Evolutionary conservation across 192 early-diverging fungal genomes (phyloP), one percentile per base, ranked within the genome.

Genomic region (Coemansia sp.): DNA sequence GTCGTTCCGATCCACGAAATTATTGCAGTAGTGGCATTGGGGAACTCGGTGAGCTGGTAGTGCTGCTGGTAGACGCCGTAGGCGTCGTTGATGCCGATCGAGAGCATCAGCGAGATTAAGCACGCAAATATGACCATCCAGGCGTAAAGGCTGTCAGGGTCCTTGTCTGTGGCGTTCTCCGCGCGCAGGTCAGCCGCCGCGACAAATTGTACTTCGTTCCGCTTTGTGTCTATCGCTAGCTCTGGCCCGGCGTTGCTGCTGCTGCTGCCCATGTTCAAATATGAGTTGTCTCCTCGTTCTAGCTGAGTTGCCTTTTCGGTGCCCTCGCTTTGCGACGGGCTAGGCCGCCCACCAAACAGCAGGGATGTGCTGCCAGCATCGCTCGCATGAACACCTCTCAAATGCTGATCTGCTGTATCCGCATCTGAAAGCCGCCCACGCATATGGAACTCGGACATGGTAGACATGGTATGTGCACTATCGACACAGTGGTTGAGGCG

Each of bases 51-150:
- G 38, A 77, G 68, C 54, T 76, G 77, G 60, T 84, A 84, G 54
- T 80, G 74, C 32, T 76, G 77, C 41, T 84, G 83, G 42, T 74
- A 84, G 24, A 84, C 83, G 9, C 83, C 83, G 40, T 79, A 84
- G 4, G 82, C 72, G 38, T 84, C 76, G 60, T 79, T 84, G 57
- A 79, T 76, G 7, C 82, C 82, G n/a, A 84, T 79, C 3, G 82
- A 79, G 12, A 84, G 59, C 76, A 84, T 79, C 2, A 84, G 66
- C 54, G 76, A 77, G 24, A 84, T 41, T 17, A 79, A 65, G 49
- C 76, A 77, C 15, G 82, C 76, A 45, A 68, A 60, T 10, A 78
- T 67, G 11, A 84, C 82, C 54, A 67, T 60, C 76, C 82, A 84
- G 6, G 76, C 82, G 32, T 84, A 84, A 2, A 27, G 25, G 32